A percentile compares a stretch with the other conserved stretches of the same genome.
phyloP scores from a whole-genome alignment of 768 basidiomycete genomes.

The Russula ochroleuca region DNA sequence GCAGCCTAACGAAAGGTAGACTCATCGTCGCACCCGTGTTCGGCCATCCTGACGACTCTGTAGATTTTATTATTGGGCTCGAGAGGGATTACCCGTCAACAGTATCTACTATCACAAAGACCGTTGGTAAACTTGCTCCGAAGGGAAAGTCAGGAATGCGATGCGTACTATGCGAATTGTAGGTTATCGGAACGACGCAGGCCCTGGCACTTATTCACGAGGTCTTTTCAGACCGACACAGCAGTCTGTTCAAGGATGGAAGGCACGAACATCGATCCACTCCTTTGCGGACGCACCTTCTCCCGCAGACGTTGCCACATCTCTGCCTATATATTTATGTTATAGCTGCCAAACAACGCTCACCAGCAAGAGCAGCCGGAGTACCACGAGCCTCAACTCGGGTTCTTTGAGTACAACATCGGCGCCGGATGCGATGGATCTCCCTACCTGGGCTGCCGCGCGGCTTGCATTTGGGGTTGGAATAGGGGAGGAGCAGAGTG shows the following conservation, averaged over 20 bases:
- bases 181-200: background rate
- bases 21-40: background rate
- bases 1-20: conserved; percentile 63
- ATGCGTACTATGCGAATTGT: conserved; percentile 70
- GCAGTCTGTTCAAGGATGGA: conserved; percentile 66
- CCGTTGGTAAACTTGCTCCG: conserved; percentile 72
- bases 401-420: background rate
- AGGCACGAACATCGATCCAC: conserved; percentile 66
- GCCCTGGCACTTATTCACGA: conserved; percentile 1
- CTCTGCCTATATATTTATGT: conserved; percentile 46
- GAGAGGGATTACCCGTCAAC: conserved; percentile 85
- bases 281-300: conserved; percentile 38
- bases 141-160: conserved; percentile 47
- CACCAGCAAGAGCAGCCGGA: conserved; percentile 52
- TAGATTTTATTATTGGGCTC: conserved; percentile 76
- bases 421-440: background rate
- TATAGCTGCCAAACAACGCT: conserved; percentile 61
- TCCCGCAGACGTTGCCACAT: conserved; percentile 2
- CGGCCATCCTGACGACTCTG: background rate
- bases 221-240: conserved; percentile 52
- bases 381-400: conserved; percentile 31
- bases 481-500: background rate
- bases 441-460: conserved; percentile 30
- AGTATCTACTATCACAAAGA: conserved; percentile 76
- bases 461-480: background rate